These are phyloP conservation scores for Leishmania arabica DNA, from an alignment of 208 protist genomes.

Conservation along the genomic window DNA sequence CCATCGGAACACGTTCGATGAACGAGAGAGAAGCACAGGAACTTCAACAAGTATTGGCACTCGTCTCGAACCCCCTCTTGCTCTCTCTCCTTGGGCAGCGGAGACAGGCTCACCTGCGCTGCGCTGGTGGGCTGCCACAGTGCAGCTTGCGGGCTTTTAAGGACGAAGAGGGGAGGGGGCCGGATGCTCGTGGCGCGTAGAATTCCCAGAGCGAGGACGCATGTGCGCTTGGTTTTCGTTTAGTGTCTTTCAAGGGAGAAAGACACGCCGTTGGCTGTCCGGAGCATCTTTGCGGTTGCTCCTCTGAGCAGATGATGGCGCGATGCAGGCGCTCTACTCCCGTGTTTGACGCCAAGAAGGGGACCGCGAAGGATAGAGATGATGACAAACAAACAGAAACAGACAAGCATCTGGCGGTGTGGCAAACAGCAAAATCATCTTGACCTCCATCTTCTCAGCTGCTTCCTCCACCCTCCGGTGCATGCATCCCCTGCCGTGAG, in stretches of 20 bases:
- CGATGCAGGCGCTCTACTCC: neutral
- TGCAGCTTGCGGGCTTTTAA: neutral
- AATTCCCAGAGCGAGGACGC: neutral
- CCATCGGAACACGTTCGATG: neutral
- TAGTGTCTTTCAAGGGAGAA: neutral
- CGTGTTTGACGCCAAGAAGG: neutral
- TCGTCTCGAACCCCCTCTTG: neutral
- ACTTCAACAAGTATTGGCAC: neutral
- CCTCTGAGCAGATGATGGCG: neutral
- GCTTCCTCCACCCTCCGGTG: neutral
- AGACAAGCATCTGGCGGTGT: neutral
- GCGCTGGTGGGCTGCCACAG: neutral
- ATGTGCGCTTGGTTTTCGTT: neutral
- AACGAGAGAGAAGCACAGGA: neutral
- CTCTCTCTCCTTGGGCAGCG: neutral
- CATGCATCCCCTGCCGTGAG: neutral
- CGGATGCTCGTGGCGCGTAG: neutral
- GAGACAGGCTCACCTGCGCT: neutral
- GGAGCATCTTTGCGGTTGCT: neutral
- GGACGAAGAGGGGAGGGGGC: neutral
- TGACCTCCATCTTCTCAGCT: neutral
- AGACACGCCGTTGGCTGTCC: neutral
- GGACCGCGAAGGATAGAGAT: neutral
- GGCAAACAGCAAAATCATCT: neutral
- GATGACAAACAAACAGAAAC: neutral